Percentiles rank a stretch among this genome's conserved stretches.
These are phyloP conservation scores for Orbilia javanica DNA, from an alignment of 2,329 filamentous ascomycete species.

Conservation along the genomic window DNA sequence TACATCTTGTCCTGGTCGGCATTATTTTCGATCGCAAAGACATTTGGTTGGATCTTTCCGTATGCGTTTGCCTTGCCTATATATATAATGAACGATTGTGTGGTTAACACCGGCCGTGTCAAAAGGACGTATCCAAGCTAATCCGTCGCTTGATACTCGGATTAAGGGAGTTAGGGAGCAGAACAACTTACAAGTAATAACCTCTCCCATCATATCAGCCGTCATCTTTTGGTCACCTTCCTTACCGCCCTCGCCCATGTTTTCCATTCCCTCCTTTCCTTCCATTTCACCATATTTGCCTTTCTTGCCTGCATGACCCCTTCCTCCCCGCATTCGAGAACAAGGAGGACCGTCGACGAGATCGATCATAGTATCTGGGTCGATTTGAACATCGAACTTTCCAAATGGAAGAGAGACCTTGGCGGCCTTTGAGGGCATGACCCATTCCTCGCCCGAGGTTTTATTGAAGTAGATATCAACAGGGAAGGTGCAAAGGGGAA, in stretches of 20 bases:
- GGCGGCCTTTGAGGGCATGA: background rate
- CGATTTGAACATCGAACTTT: conserved; percentile 25
- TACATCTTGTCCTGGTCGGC: background rate
- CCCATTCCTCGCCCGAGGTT: background rate
- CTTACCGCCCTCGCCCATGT: background rate
- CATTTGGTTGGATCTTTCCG: conserved; percentile 45
- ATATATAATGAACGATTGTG: background rate
- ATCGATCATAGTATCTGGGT: conserved; percentile 26
- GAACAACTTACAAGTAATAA: background rate
- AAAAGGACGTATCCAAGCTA: background rate
- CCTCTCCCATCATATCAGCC: background rate
- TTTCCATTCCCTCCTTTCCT: background rate
- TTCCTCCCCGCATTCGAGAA: background rate
- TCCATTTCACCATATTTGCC: background rate
- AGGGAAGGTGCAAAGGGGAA: conserved; percentile 38
- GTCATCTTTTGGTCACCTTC: background rate
- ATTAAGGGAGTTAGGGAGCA: background rate
- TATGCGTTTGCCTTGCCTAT: conserved; percentile 33
- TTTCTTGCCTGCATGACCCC: background rate
- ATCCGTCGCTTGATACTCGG: background rate
- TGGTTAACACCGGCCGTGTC: background rate
- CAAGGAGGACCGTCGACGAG: conserved; percentile 6
- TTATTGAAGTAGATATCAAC: conserved; percentile 15
- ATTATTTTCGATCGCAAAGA: background rate
- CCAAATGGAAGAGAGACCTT: conserved; percentile 44